These are phyloP conservation scores for Crucihimalaya himalaica DNA, from an alignment of 345 rosid genomes.

Conservation along the genomic window DNA sequence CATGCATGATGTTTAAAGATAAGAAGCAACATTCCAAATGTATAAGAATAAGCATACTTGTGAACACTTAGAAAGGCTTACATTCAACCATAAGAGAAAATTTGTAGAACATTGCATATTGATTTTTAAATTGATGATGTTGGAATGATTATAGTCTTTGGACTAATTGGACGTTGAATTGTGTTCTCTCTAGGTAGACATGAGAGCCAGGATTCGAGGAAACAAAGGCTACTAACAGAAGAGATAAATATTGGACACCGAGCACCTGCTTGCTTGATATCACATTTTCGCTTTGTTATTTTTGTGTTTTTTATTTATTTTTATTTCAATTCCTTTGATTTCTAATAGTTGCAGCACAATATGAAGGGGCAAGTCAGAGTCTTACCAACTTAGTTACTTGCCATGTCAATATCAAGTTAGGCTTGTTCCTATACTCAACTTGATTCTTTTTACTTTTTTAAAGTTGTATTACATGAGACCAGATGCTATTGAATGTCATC, in stretches of 20 bases:
- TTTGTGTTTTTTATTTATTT: not conserved
- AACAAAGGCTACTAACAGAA: slow-evolving; percentile 79
- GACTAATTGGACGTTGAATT: not conserved
- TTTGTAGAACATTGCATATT: not conserved
- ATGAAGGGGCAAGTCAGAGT: not conserved
- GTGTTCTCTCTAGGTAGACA: slow-evolving; percentile 64
- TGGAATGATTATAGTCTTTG: not conserved
- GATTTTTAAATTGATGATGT: not conserved
- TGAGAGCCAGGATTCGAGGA: slow-evolving; percentile 97
- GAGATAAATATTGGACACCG: not conserved
- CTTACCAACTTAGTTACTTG: slow-evolving; percentile 8
- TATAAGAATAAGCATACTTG: slow-evolving; percentile 18
- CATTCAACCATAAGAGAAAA: not conserved
- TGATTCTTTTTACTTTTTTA: slow-evolving; percentile 9
- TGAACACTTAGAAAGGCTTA: not conserved
- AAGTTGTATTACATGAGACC: slow-evolving; percentile 16
- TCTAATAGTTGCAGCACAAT: not conserved
- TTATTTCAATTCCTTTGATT: slow-evolving; percentile 4
- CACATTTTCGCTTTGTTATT: slow-evolving; percentile 3
- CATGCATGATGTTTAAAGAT: not conserved
- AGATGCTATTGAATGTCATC: not conserved
- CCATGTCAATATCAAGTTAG: slow-evolving; percentile 37
- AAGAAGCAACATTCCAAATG: not conserved
- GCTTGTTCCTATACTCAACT: slow-evolving; percentile 33
- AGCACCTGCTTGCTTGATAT: not conserved